phyloP scores from a whole-genome alignment of 2,329 filamentous ascomycete species.

The Fusarium verrucosum region DNA sequence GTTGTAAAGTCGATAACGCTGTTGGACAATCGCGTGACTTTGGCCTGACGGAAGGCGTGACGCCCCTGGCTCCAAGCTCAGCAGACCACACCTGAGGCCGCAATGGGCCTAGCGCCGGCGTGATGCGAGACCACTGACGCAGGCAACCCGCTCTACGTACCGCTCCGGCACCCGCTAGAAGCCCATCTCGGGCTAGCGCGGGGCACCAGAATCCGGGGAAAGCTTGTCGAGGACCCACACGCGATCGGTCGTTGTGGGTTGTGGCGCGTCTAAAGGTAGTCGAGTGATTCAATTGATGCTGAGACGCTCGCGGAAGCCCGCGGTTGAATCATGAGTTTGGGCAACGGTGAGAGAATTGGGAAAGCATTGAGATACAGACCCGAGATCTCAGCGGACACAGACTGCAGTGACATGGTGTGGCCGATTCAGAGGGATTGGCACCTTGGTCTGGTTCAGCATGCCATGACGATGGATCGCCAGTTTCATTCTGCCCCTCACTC shows the following conservation, averaged over 20 bases:
- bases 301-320: slow-evolving; percentile 26
- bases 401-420: slow-evolving; percentile 10
- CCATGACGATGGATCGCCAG: slow-evolving; percentile 42
- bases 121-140: slow-evolving; percentile 17
- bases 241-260: slow-evolving; percentile 37
- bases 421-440: slow-evolving; percentile 28
- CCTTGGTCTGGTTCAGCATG: slow-evolving; percentile 10
- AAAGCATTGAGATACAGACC: neutral
- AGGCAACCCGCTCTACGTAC: slow-evolving; percentile 29
- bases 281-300: slow-evolving; percentile 20
- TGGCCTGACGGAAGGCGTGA: slow-evolving; percentile 46
- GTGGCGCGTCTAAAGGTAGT: slow-evolving; percentile 36
- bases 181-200: slow-evolving; percentile 27
- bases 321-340: slow-evolving; percentile 1
- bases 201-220: slow-evolving; percentile 48
- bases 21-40: slow-evolving; percentile 47
- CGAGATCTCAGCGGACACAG: slow-evolving; percentile 1
- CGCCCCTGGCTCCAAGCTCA: slow-evolving; percentile 43
- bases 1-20: neutral
- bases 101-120: slow-evolving; percentile 39
- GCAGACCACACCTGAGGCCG: slow-evolving; percentile 39
- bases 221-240: slow-evolving; percentile 47
- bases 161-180: slow-evolving; percentile 41
- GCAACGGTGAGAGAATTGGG: neutral
- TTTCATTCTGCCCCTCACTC: slow-evolving; percentile 24